Evolutionary conservation across 1,284 basidiomycete genomes (phyloP), one percentile per base, ranked within the genome.

Genomic region (Moesziomyces sp.): DNA sequence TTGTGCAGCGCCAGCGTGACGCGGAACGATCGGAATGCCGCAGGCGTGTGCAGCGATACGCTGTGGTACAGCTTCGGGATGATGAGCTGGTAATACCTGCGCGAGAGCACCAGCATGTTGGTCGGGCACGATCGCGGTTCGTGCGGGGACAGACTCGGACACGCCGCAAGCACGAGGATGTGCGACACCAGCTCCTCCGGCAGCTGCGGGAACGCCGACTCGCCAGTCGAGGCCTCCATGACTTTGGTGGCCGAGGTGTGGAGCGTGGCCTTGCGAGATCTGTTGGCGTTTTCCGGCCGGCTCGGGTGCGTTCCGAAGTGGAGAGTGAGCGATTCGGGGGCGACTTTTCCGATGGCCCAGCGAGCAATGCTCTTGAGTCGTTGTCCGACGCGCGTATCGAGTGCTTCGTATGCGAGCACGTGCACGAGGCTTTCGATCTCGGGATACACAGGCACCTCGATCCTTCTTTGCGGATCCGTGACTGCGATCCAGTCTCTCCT

Each of bases 1-100:
- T 79, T 79, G 57, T 76, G 74, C n/a, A 79, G 52, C 1, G 75
- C 75, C 0, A 79, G 52, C 0, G 76, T 76, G 26, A 70, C 53
- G 4, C 72, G 62, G 24, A 76, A 69, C 10, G 58, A 59, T 8
- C 73, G 64, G 50, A 78, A 79, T 0, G 70, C 38, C 3, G 45
- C 30, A 0, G 70, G 57, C 13, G 65, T 72, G 56, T 71, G 59
- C 16, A 79, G 57, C 5, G 65, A 62, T 8, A 79, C 64, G n/a
- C 49, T 57, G 45, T 66, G 61, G 58, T 79, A 79, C 34, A 79
- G 59, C 10, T 46, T 38, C 3, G 77, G 75, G 5, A 70, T 40
- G 55, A 77, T 63, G 35, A 76, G 57, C 3, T 30, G 34, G 46
- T 76, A 61, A 51, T 77, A 67, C 9, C 58, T 58, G 9, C 51